Evolutionary conservation across 129 eudicot genomes (phyloP).

Genomic region (sunflower (Helianthus annuus)): HanXRQr2.0-SUNRISE NC_035436.2:169856823-169857322

Average conservation of each 20-base stretch:
- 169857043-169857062: not conserved
- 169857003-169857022: constrained; percentile 32
- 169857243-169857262: no score
- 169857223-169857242: no score
- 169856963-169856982: constrained; percentile 33
- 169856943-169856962: constrained; percentile 47
- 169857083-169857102: not conserved
- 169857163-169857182: no score
- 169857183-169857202: no score
- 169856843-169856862: constrained; percentile 15
- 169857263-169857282: no score
- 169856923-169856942: constrained; percentile 18
- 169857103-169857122: not conserved
- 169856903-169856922: constrained; percentile 1
- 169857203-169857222: no score
- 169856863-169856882: constrained; percentile 17
- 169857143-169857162: no score
- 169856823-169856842: not conserved
- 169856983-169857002: constrained; percentile 42
- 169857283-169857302: no score
- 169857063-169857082: not conserved
- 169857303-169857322: no score
- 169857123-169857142: not conserved
- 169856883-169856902: constrained; percentile 27
- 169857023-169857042: constrained; percentile 3